A percentile compares a stretch with the other conserved stretches of the same genome.
phyloP scores from a whole-genome alignment of 225 moss, liverwort and hornwort genomes.

The Straminergon stramineum region DNA sequence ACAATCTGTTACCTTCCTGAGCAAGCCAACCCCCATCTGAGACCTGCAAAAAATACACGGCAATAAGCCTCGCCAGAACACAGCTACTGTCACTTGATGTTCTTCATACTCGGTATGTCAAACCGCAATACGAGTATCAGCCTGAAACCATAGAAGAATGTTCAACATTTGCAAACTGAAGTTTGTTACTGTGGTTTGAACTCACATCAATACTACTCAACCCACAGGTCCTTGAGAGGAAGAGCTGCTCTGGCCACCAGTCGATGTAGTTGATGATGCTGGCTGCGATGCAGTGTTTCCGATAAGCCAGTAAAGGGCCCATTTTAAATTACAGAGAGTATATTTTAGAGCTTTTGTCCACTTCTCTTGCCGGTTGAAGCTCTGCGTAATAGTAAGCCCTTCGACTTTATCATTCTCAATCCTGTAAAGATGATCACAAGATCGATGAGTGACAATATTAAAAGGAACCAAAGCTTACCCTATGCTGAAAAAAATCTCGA shows the following conservation, averaged over 20 bases:
- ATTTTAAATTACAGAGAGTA: constrained; percentile 93
- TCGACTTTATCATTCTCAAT: constrained; percentile 98
- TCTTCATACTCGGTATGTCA: not conserved
- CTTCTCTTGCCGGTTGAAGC: constrained; percentile 96
- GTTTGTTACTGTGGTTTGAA: not conserved
- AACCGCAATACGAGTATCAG: not conserved
- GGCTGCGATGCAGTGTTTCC: constrained; percentile 89
- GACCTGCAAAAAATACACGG: constrained; percentile 5
- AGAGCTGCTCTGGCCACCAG: constrained; percentile 47
- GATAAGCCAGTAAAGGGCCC: constrained; percentile 98
- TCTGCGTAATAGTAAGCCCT: constrained; percentile 94
- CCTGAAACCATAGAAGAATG: not conserved
- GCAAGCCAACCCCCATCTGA: not conserved
- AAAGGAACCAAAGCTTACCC: not conserved
- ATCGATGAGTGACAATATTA: not conserved
- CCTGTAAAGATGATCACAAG: constrained; percentile 23
- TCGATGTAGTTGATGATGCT: constrained; percentile 64
- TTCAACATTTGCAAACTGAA: not conserved
- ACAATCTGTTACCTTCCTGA: constrained; percentile 9
- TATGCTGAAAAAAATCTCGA: not conserved
- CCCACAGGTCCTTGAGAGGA: constrained; percentile 23
- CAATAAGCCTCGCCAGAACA: not conserved
- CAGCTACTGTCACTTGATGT: not conserved
- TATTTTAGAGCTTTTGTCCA: constrained; percentile 97
- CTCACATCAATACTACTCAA: not conserved